phyloP scores from a whole-genome alignment of 2,329 filamentous ascomycete genomes.

The Fusarium pilosicola region DNA sequence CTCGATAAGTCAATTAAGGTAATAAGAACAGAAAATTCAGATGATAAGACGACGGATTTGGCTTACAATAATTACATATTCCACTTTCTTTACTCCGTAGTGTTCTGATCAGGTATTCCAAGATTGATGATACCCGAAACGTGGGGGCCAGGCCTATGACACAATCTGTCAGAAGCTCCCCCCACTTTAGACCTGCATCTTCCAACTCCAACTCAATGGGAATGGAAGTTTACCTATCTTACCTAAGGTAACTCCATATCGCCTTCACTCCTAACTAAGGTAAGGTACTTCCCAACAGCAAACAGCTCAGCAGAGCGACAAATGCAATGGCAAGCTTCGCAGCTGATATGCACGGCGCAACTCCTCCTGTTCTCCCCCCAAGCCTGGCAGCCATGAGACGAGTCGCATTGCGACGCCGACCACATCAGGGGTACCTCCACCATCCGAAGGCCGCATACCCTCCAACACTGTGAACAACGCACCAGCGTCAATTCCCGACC shows the following conservation, averaged over 20 bases:
- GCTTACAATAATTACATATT: not conserved
- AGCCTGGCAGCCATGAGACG: conserved; percentile 74
- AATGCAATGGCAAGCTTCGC: conserved; percentile 45
- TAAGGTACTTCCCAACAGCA: not conserved
- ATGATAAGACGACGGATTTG: not conserved
- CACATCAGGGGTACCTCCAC: conserved; percentile 56
- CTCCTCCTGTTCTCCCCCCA: conserved; percentile 77
- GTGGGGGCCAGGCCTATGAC: not conserved
- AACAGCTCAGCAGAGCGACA: not conserved
- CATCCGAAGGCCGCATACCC: conserved; percentile 47
- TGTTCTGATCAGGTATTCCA: not conserved
- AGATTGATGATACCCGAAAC: not conserved
- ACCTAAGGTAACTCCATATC: not conserved
- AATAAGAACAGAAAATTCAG: not conserved
- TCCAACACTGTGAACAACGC: conserved; percentile 34
- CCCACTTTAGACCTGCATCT: conserved; percentile 21
- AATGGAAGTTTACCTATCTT: not conserved
- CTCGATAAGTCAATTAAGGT: not conserved
- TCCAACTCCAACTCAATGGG: conserved; percentile 2
- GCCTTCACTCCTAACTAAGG: not conserved
- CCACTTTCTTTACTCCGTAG: not conserved
- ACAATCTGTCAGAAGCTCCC: conserved; percentile 6
- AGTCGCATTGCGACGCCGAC: conserved; percentile 74
- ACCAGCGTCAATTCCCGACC: conserved; percentile 61
- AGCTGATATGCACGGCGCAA: conserved; percentile 44